Percentiles rank a stretch among this genome's conserved stretches.
These are phyloP conservation scores for Aspergillus pseudonomiae DNA, from an alignment of 2,329 filamentous ascomycete genomes.

Conservation along the genomic window DNA sequence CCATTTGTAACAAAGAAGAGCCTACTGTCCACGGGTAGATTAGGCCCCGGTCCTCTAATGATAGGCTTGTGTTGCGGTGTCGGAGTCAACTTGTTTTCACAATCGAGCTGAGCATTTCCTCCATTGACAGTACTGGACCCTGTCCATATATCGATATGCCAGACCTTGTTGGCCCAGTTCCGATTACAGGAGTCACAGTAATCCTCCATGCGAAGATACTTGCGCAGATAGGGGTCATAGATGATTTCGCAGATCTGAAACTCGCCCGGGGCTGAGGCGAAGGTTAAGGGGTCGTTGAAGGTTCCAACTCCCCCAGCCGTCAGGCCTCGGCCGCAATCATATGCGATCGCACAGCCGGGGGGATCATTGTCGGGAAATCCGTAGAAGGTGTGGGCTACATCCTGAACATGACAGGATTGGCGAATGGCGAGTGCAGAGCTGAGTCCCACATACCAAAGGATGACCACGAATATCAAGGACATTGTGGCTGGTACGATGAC, in stretches of 20 bases:
- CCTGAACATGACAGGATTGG: background rate
- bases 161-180: slow-evolving; percentile 28
- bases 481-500: background rate
- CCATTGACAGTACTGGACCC: slow-evolving; percentile 35
- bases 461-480: background rate
- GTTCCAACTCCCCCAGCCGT: slow-evolving; percentile 48
- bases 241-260: slow-evolving; percentile 50
- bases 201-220: slow-evolving; percentile 47
- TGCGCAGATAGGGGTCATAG: slow-evolving; percentile 49
- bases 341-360: slow-evolving; percentile 39
- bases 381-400: slow-evolving; percentile 42
- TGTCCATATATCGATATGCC: slow-evolving; percentile 46
- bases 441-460: background rate
- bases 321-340: slow-evolving; percentile 40
- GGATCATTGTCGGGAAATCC: slow-evolving; percentile 46
- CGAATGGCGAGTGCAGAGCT: background rate
- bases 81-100: slow-evolving; percentile 41
- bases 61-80: slow-evolving; percentile 28
- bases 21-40: slow-evolving; percentile 39
- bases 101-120: slow-evolving; percentile 38
- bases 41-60: slow-evolving; percentile 32
- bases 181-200: slow-evolving; percentile 35
- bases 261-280: slow-evolving; percentile 46
- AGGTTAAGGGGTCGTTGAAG: slow-evolving; percentile 48
- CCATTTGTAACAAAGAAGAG: background rate